Base-by-base conservation (phyloP, 2,329 filamentous ascomycete genomes). In the Stachybotrys echinatus region DNA sequence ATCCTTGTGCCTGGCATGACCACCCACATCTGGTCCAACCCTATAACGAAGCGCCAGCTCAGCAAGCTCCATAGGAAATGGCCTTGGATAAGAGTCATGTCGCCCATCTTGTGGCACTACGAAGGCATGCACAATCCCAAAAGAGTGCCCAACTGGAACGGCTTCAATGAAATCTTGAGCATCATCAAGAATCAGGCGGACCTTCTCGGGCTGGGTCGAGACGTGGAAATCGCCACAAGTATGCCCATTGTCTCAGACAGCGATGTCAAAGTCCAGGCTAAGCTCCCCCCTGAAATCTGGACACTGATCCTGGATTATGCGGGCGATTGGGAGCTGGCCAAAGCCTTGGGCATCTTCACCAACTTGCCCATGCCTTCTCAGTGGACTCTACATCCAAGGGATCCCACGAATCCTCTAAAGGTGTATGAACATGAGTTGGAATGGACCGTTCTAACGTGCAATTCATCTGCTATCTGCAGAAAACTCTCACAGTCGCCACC, bases 1-100 rank as follows among this genome's bases (percentile, higher is more conserved):
- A 71, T 96, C 45, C 73, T 96, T 50, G 85, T 95, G 6, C 91
- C 92, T 0, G 89, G 89, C 55, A 95, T 96, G 91, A 92, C 88
- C 31, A 83, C 83, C 1, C 80, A 88, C 52, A 91, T 92, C 83
- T 95, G 90, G 90, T 84, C 92, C 63, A 91, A 94, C 60, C 89
- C 91, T 3, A 85, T 92, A 71, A 95, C 89, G 17, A 89, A 88
- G 71, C 87, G 90, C 60, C 91, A 96, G 63, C 78, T 96, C 53
- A 87, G 82, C 67, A 94, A 95, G 69, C 82, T 96, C 40, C 80
- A 85, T 55, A 76, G 83, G 54, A 92, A 90, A 65, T 95, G 89
- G 89, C 85, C 85, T 48, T 96, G 90, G 89, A 81, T 96, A 48
- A 81, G 87, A 54, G 83, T 94, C 42, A 79, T 96, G 65, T 78